Evolutionary conservation across 2,329 filamentous ascomycete genomes (phyloP), one percentile per base, ranked within the genome.

Genomic region (Colletotrichum tofieldiae): DNA sequence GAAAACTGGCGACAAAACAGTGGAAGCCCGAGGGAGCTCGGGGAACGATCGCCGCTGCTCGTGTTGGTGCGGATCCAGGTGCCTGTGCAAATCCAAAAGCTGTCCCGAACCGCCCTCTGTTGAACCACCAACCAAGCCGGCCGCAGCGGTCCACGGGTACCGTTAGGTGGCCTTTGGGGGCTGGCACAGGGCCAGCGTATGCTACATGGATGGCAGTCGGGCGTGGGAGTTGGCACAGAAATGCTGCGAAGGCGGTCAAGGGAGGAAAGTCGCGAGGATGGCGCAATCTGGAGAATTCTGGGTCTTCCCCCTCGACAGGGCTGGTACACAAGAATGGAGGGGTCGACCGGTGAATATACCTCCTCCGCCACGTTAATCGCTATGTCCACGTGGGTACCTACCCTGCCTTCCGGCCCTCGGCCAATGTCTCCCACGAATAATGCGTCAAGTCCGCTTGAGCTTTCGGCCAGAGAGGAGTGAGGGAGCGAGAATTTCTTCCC

Each of bases 241-340:
- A 49, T 60, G 69, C 20, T 54, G 65, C 49, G 66, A 59, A 72
- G 65, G 70, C 70, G 70, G 69, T 69, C 69, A 72, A 68, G 65
- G 58, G 58, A 52, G 49, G 51, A 39, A 69, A 43, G 69, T 65
- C 65, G 69, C 37, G 59, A 64, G 65, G 59, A 72, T 72, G 70
- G 70, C 60, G 70, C 70, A 72, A 72, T 72, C 70, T 72, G 70
- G 70, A 72, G 70, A 72, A 72, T 69, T 72, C 49, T 60, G 70
- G 70, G 52, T 39, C 65, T 14, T 52, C 54, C 70, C 59, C 59
- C 39, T 69, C 70, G 54, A 69, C 70, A 70, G 70, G 70, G 70
- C 32, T 3, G 65, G 65, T 72, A 72, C 70, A 56, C 64, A 14
- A 43, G 45, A 47, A 72, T 72, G 65, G 70, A 70, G 70, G 70